phyloP scores from a whole-genome alignment of 2,329 filamentous ascomycete species.

The Cordyceps tenuipes region DNA sequence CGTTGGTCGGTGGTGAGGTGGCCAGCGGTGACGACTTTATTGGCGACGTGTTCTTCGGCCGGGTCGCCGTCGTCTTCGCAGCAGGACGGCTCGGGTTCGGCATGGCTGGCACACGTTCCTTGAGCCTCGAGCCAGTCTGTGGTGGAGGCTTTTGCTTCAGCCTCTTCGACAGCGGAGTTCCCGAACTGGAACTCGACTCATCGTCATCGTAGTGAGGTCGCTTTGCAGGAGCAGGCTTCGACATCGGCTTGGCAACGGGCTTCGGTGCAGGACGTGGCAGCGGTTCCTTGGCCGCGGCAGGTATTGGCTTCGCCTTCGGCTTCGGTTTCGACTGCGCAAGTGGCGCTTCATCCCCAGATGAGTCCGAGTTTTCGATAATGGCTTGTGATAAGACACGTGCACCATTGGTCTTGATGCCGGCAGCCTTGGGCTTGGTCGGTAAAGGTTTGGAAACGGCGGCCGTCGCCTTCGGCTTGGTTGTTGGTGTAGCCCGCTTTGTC shows the following conservation, averaged over 20 bases:
- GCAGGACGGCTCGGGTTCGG: not conserved
- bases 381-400: slow-evolving; percentile 45
- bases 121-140: slow-evolving; percentile 22
- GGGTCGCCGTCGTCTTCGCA: slow-evolving; percentile 16
- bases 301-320: slow-evolving; percentile 12
- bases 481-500: slow-evolving; percentile 43
- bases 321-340: slow-evolving; percentile 21
- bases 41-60: slow-evolving; percentile 48
- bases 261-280: slow-evolving; percentile 18
- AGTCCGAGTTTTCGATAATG: slow-evolving; percentile 48
- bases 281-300: slow-evolving; percentile 1
- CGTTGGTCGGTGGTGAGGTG: slow-evolving; percentile 58
- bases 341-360: slow-evolving; percentile 41
- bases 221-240: slow-evolving; percentile 32
- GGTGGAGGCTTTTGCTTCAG: slow-evolving; percentile 40
- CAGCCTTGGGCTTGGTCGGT: slow-evolving; percentile 33
- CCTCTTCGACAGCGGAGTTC: slow-evolving; percentile 50
- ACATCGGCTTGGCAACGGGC: slow-evolving; percentile 15
- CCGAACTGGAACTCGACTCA: slow-evolving; percentile 53
- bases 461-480: slow-evolving; percentile 29
- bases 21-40: slow-evolving; percentile 57
- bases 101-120: slow-evolving; percentile 15
- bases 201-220: slow-evolving; percentile 44
- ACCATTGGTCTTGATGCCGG: slow-evolving; percentile 27
- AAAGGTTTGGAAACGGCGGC: slow-evolving; percentile 29